Evolutionary conservation across 805 yeast genomes (phyloP).

Genomic region (Kluyveromyces wickerhamii): DNA sequence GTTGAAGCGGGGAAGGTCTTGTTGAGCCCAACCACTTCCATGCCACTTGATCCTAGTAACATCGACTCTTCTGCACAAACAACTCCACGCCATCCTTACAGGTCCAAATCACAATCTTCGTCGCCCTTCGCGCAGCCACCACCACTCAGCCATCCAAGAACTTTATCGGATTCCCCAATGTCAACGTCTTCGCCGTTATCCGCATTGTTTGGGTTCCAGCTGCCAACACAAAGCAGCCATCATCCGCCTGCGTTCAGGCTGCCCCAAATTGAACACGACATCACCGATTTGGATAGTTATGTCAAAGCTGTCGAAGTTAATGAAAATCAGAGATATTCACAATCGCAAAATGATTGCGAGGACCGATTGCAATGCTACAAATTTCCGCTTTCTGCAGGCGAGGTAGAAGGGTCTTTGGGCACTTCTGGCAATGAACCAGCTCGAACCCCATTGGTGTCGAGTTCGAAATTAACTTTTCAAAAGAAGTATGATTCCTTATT

Average conservation of each 20-base stretch:
- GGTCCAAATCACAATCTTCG: constrained; percentile 1
- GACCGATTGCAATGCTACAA: constrained; percentile 3
- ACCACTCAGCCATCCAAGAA: neutral
- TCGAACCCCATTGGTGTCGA: neutral
- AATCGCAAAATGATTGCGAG: neutral
- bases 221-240: constrained; percentile 17
- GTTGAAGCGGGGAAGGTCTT: neutral
- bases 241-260: constrained; percentile 20
- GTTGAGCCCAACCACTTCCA: neutral
- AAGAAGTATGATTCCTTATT: constrained; percentile 14
- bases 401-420: too few relatives aligned
- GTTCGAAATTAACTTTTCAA: constrained; percentile 22
- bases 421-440: too few relatives aligned
- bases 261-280: constrained; percentile 24
- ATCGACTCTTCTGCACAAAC: too few relatives aligned
- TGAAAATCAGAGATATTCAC: too few relatives aligned
- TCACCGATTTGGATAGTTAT: constrained; percentile 24
- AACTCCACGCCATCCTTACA: too few relatives aligned
- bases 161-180: constrained; percentile 17
- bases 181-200: constrained; percentile 28
- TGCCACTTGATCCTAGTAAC: too few relatives aligned
- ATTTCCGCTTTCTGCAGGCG: constrained; percentile 8
- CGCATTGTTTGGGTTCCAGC: constrained; percentile 25
- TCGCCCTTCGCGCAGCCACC: constrained; percentile 3
- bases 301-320: constrained; percentile 26